A percentile compares a stretch with the other conserved stretches of the same genome.
These are phyloP conservation scores for Podosphaera xanthii DNA, from an alignment of 2,329 filamentous ascomycete genomes.

Conservation along the genomic window DNA sequence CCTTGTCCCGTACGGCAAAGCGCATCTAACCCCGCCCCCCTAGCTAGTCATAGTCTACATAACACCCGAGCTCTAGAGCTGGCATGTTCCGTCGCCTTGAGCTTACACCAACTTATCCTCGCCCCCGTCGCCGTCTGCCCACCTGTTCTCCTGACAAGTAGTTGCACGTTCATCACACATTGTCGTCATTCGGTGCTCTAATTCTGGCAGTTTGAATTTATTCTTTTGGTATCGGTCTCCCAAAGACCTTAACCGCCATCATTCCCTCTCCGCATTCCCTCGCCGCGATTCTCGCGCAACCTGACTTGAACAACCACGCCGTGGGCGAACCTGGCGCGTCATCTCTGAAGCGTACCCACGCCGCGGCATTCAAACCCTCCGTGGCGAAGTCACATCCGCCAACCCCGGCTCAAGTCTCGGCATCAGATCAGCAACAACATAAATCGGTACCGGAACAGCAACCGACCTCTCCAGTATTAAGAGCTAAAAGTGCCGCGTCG, in stretches of 20 bases:
- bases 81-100: not conserved
- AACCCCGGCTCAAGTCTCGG: not conserved
- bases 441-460: constrained; percentile 10
- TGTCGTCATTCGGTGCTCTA: not conserved
- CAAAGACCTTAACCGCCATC: constrained; percentile 14
- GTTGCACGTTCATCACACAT: not conserved
- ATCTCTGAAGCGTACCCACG: constrained; percentile 15
- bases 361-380: constrained; percentile 14
- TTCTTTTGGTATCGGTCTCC: constrained; percentile 7
- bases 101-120: not conserved
- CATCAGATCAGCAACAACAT: constrained; percentile 3
- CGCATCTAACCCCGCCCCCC: not conserved
- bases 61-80: not conserved
- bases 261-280: constrained; percentile 17
- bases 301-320: constrained; percentile 9
- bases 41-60: not conserved
- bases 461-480: constrained; percentile 13
- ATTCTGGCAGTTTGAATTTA: not conserved
- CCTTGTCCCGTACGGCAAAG: not conserved
- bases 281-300: constrained; percentile 17
- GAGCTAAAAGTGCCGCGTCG: constrained; percentile 10
- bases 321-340: constrained; percentile 10
- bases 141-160: not conserved
- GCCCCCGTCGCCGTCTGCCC: not conserved
- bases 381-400: not conserved